Evolutionary conservation across 805 yeast species (phyloP).

Genomic region (Osmozyma mogii): DNA sequence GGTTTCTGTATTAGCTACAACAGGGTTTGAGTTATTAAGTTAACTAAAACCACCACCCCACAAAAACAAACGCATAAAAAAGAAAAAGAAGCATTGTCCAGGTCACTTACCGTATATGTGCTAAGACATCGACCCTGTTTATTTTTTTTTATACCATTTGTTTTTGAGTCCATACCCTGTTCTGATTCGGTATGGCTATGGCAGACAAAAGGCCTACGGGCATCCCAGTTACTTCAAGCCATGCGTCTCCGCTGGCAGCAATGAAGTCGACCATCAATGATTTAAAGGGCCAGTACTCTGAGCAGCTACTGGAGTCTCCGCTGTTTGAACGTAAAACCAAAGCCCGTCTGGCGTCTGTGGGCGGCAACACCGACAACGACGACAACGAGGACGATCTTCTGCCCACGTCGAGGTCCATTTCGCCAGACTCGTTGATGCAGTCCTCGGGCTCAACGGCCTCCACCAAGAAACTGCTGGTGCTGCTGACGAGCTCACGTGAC

Average conservation of each 20-base stretch:
- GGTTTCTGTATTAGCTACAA: too few species aligned
- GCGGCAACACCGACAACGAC: not conserved
- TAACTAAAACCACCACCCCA: too few species aligned
- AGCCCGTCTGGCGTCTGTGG: not conserved
- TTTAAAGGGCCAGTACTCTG: constrained; percentile 9
- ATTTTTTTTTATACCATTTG: not conserved
- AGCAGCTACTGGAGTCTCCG: too few species aligned
- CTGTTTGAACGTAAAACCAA: too few species aligned
- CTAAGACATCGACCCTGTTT: too few species aligned
- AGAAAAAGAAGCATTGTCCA: not conserved
- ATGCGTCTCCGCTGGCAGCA: constrained; percentile 28
- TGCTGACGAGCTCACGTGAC: constrained; percentile 23
- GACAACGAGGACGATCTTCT: constrained; percentile 8
- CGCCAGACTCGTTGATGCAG: constrained; percentile 37
- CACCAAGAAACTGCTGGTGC: constrained; percentile 9
- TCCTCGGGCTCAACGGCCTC: constrained; percentile 11
- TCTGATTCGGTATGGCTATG: constrained; percentile 42
- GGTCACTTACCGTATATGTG: too few species aligned
- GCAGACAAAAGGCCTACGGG: constrained; percentile 61
- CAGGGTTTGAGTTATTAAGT: too few species aligned
- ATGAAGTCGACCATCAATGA: constrained; percentile 11
- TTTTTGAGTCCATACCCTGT: not conserved
- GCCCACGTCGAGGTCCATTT: constrained; percentile 27
- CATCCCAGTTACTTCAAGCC: constrained; percentile 41
- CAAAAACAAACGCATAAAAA: not conserved